Conservation (phyloP, 768 basidiomycete genomes). For the Serendipita indica region DNA sequence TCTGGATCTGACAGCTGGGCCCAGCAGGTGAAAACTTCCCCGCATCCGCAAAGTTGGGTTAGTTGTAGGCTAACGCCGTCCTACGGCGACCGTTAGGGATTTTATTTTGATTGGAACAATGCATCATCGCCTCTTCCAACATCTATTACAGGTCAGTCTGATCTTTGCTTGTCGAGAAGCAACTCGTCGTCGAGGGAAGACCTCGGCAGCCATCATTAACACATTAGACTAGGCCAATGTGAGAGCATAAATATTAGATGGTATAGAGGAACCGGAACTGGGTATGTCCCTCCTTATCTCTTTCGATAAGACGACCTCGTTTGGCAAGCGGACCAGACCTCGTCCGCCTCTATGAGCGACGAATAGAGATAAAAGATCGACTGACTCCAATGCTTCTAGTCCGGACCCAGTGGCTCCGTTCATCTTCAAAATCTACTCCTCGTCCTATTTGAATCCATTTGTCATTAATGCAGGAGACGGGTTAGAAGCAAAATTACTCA, state of each 20-base stretch:
- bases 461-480: neutral
- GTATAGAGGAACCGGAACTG: neutral
- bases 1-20: neutral
- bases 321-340: neutral
- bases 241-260: neutral
- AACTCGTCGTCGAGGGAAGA: neutral
- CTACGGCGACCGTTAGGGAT: neutral
- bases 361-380: neutral
- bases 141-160: neutral
- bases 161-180: neutral
- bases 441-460: neutral
- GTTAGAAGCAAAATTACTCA: neutral
- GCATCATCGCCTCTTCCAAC: neutral
- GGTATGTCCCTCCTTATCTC: neutral
- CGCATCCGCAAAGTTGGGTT: too few species aligned
- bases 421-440: neutral
- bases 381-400: neutral
- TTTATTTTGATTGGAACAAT: slow-evolving; percentile 4
- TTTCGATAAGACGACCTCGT: neutral
- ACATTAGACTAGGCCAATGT: neutral
- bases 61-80: neutral
- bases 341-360: neutral
- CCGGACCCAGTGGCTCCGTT: neutral
- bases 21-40: neutral
- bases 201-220: neutral